Evolutionary conservation across 2,329 filamentous ascomycete genomes (phyloP), one percentile per base, ranked within the genome.

Genomic region (Xylaria sp.): DNA sequence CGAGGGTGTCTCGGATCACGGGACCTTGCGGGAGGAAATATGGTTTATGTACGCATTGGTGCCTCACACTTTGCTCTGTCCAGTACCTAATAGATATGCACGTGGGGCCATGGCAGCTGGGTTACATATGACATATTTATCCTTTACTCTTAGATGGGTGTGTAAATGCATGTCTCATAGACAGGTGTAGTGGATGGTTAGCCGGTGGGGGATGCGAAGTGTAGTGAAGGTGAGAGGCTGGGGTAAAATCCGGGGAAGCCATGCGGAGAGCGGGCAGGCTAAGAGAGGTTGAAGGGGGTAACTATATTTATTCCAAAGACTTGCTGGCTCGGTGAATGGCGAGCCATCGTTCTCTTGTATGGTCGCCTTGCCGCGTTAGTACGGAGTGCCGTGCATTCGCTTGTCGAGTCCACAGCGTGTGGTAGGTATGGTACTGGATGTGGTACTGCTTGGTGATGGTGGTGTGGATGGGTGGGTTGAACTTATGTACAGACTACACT

Each of bases 391-490:
- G 58, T 65, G 58, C 68, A 68, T 58, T 65, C 48, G 60, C 44
- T 57, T 53, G 60, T 60, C 32, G 54, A 44, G 57, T 65, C 42
- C 25, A 66, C 23, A 23, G 50, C 29, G 16, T 55, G 63, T 48
- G 61, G 62, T 55, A 27, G 55, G 37, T n/a, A 47, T 47, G 50
- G 53, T 42, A 13, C 58, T 57, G 32, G 51, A 59, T 18, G 32
- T 54, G 29, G 50, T 6, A 35, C 32, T 35, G 8, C 32, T 35
- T 48, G 40, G 65, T 50, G 48, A 1, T 51, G 50, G 44, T 62
- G 69, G 67, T 71, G 69, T 69, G 67, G 67, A 66, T 68, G 60
- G 63, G 61, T 71, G 66, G 63, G 59, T 69, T 61, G 69, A 66
- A 54, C 51, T 51, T 29, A 51, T 29, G 48, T 51, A 51, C n/a